Conservation (phyloP, 208 protist species). For the Angomonas deanei region DNA sequence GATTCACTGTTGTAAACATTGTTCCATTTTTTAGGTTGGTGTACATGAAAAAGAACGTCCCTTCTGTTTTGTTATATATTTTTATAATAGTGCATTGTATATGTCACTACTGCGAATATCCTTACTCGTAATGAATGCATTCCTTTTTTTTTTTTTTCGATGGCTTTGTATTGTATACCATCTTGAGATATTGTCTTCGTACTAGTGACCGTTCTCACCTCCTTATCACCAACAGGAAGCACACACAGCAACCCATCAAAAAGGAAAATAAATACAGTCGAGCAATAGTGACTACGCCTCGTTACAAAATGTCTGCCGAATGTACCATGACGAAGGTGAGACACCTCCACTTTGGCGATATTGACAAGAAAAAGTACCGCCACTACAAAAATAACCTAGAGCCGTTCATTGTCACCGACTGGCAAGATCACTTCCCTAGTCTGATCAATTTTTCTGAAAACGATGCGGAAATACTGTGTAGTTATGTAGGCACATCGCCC, state of each 20-base stretch:
- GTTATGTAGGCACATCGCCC: not conserved
- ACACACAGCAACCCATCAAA: too few relatives aligned
- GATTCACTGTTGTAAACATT: not conserved
- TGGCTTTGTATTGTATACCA: too few relatives aligned
- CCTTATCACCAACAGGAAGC: too few relatives aligned
- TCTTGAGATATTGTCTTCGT: too few relatives aligned
- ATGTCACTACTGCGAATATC: not conserved
- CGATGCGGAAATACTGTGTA: not conserved
- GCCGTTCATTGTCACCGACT: constrained; percentile 11
- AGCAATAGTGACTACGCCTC: too few relatives aligned
- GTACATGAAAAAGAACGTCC: not conserved
- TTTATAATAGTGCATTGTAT: not conserved
- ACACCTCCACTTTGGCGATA: not conserved
- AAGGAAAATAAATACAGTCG: too few relatives aligned
- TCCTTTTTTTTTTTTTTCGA: not conserved
- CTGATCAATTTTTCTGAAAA: constrained; percentile 1
- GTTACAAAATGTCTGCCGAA: not conserved
- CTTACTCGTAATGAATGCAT: not conserved
- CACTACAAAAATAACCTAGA: constrained; percentile 10
- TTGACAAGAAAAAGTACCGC: constrained; percentile 7
- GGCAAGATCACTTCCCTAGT: not conserved
- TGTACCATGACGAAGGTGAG: not conserved
- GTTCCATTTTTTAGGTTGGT: not conserved
- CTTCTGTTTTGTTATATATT: too few relatives aligned
- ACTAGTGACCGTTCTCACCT: too few relatives aligned